phyloP scores from a whole-genome alignment of 1,284 basidiomycete species.

The Polyporus tsugae region DNA sequence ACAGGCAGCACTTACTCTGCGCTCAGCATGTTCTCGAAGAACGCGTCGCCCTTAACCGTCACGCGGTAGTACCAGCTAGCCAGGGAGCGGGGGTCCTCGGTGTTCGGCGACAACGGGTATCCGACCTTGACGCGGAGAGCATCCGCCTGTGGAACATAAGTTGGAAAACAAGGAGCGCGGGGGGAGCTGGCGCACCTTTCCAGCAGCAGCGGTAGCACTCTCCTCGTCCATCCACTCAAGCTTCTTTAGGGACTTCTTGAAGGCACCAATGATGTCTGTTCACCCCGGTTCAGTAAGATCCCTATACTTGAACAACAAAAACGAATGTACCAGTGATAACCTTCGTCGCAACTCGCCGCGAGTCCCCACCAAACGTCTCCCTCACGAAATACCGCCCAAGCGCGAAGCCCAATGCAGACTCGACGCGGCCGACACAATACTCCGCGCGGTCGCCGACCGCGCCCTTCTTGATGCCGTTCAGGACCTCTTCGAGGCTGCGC shows the following conservation, averaged over 20 bases:
- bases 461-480: conserved; percentile 90
- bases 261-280: conserved; percentile 83
- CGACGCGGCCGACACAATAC: conserved; percentile 73
- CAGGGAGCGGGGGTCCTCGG: conserved; percentile 75
- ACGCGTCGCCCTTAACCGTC: conserved; percentile 71
- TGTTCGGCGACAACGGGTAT: conserved; percentile 89
- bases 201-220: conserved; percentile 83
- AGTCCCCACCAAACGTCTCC: conserved; percentile 85
- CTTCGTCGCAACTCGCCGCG: conserved; percentile 81
- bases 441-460: conserved; percentile 85
- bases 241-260: conserved; percentile 80
- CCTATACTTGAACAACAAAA: neutral
- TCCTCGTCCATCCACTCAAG: conserved; percentile 94
- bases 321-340: conserved; percentile 76
- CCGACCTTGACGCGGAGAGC: conserved; percentile 87
- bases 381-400: conserved; percentile 87
- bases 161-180: conserved; percentile 39
- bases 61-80: conserved; percentile 80
- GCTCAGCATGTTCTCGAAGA: conserved; percentile 87
- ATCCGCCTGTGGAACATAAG: conserved; percentile 53
- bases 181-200: conserved; percentile 64
- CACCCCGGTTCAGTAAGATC: neutral
- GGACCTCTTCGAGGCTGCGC: conserved; percentile 71
- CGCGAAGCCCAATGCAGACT: conserved; percentile 75
- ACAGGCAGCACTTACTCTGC: conserved; percentile 56